Percentiles rank a stretch among this genome's conserved stretches.
Evolutionary conservation across 768 basidiomycete species (phyloP).

Genomic region (Rhizopogon vulgaris): DNA sequence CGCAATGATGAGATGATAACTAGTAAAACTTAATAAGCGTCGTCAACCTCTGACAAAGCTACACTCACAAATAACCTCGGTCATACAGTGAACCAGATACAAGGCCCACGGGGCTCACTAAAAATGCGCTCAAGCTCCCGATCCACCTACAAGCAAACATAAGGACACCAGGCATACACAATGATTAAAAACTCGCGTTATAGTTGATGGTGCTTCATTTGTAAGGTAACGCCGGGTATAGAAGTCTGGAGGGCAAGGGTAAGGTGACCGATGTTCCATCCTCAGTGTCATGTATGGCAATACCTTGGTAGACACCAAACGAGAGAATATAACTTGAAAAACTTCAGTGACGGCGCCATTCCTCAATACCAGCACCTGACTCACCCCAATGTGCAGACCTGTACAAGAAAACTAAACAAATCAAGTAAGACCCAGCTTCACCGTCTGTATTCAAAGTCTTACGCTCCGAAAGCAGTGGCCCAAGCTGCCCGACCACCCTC

Average conservation of each 20-base stretch:
- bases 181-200: neutral
- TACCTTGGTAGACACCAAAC: constrained; percentile 26
- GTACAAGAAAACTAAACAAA: constrained; percentile 17
- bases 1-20: neutral
- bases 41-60: neutral
- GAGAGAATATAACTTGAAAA: constrained; percentile 12
- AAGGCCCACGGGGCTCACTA: neutral
- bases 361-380: neutral
- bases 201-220: neutral
- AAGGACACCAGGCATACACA: neutral
- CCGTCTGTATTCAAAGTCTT: neutral
- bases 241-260: neutral
- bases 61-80: neutral
- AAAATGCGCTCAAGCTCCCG: neutral
- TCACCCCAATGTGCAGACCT: constrained; percentile 22
- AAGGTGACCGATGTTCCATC: neutral
- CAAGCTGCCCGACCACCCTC: constrained; percentile 26
- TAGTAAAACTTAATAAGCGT: neutral
- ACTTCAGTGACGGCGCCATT: neutral
- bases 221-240: neutral
- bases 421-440: neutral
- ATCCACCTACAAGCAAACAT: neutral
- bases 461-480: constrained; percentile 24
- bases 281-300: neutral
- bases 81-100: neutral